These are phyloP conservation scores for Heterobasidion irregulare DNA, from an alignment of 1,284 basidiomycete species.

Conservation along the genomic window DNA sequence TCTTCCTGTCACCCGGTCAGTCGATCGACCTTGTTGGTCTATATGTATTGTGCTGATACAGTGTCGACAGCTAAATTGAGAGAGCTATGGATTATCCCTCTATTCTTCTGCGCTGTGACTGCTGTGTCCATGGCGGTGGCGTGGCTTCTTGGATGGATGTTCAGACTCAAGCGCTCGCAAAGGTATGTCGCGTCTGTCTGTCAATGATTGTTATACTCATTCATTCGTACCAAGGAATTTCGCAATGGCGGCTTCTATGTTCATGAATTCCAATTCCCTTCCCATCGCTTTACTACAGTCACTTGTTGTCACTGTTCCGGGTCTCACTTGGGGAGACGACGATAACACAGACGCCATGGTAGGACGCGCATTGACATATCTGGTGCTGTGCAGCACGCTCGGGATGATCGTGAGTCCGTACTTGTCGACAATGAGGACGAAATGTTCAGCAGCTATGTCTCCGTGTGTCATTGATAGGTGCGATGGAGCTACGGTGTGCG, in stretches of 20 bases:
- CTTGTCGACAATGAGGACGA: neutral
- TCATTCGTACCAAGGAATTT: slow-evolving; percentile 47
- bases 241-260: slow-evolving; percentile 79
- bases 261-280: slow-evolving; percentile 90
- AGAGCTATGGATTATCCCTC: slow-evolving; percentile 89
- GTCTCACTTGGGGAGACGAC: slow-evolving; percentile 75
- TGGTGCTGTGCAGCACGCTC: slow-evolving; percentile 88
- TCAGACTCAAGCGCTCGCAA: slow-evolving; percentile 54
- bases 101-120: slow-evolving; percentile 71
- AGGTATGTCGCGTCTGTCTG: slow-evolving; percentile 28
- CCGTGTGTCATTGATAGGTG: slow-evolving; percentile 35
- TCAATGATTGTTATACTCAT: neutral
- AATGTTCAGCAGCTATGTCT: neutral
- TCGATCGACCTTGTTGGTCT: neutral
- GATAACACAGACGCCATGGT: slow-evolving; percentile 86
- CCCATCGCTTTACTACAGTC: slow-evolving; percentile 91
- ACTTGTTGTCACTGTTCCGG: slow-evolving; percentile 78
- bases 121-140: slow-evolving; percentile 51
- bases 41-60: neutral
- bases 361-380: slow-evolving; percentile 86
- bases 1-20: slow-evolving; percentile 64
- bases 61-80: slow-evolving; percentile 56
- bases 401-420: slow-evolving; percentile 75
- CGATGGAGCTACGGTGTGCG: slow-evolving; percentile 86
- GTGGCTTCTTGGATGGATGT: slow-evolving; percentile 38